These are phyloP conservation scores for Erodium texanum DNA, from an alignment of 441 rosid genomes.

Conservation along the genomic window DNA sequence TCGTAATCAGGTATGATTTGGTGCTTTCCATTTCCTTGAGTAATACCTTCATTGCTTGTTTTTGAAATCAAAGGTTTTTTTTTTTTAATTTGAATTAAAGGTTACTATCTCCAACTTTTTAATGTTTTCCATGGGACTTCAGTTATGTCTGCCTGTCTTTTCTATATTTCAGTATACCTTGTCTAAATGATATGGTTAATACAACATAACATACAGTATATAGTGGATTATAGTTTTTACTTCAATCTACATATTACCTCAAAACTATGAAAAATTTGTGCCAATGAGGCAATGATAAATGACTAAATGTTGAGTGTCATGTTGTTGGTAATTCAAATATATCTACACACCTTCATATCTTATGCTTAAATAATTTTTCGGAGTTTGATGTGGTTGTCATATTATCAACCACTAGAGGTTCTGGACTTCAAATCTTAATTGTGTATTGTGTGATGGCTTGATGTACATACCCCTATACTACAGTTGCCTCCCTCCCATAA, in stretches of 20 bases:
- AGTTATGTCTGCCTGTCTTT: background rate
- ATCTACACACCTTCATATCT: background rate
- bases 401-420: background rate
- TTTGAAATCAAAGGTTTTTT: background rate
- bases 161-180: background rate
- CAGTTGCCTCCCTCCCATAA: background rate
- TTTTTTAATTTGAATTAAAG: background rate
- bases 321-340: background rate
- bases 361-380: background rate
- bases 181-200: background rate
- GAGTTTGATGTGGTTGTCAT: background rate
- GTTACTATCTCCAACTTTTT: background rate
- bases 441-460: background rate
- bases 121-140: background rate
- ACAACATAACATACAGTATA: background rate
- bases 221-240: background rate
- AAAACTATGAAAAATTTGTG: background rate
- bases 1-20: slow-evolving; percentile 68
- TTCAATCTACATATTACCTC: background rate
- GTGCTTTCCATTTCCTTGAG: background rate
- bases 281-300: too few relatives aligned
- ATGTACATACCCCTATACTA: background rate
- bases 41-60: background rate
- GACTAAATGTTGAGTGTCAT: too few relatives aligned
- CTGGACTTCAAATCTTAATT: background rate